Evolutionary conservation across 1,284 basidiomycete genomes (phyloP), one percentile per base, ranked within the genome.

Genomic region (Moesziomyces sp.): DNA sequence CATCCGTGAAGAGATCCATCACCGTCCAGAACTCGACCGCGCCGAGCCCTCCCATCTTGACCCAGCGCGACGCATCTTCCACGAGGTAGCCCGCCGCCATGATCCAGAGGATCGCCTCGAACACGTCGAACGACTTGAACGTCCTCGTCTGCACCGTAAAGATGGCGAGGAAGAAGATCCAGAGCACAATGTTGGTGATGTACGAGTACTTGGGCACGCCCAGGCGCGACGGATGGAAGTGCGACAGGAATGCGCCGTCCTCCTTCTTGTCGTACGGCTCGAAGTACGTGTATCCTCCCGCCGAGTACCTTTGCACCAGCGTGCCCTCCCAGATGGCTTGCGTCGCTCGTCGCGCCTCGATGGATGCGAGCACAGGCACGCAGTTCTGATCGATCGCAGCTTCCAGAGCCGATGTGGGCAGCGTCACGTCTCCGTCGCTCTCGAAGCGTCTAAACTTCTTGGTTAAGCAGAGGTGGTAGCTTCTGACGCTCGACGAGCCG

Each of bases 11-110:
- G 19, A 79, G 43, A 45, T 81, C 79, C 35, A 81, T 54, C 18
- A 79, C 54, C 14, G 77, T 65, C 79, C 79, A 81, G 58, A 81
- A 76, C 30, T 66, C 68, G 53, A 79, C 61, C 4, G 76, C 68
- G 30, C 75, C 79, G 1, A 81, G 42, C 10, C 79, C 77, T 11
- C 76, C 30, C 53, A 81, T 78, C 65, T 81, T 81, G 64, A 76
- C 30, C 74, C 74, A 78, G 40, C 76, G 68, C 38, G 59, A 48
- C 8, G 74, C 61, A 50, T 81, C 79, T 35, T 81, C 79, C 45
- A 72, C 47, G 18, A 81, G 24, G 43, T 79, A 81, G 47, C 77
- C 77, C 1, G 77, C 76, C 13, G 74, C 76, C 68, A 74, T 71
- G 49, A 75, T 51, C 73, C 77, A 81, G 4, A 81, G 54, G 24